A percentile compares a stretch with the other conserved stretches of the same genome.
These are phyloP conservation scores for Rhynchospora pubera DNA, from an alignment of 176 grass and related monocot genomes.

Conservation along the genomic window DNA sequence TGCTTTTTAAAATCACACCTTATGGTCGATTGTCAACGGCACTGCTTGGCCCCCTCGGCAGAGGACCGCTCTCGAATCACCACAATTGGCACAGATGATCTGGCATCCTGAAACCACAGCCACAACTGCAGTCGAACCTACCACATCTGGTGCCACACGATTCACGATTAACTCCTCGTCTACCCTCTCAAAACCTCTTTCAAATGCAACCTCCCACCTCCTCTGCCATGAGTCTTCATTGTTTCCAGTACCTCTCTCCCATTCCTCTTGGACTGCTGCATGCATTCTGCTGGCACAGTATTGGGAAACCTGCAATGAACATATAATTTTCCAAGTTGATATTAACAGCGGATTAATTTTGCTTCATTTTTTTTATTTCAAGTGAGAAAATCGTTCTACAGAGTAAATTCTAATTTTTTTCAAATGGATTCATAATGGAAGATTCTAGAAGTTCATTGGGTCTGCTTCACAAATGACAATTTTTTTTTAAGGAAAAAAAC, in stretches of 20 bases:
- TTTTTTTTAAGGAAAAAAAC: background rate
- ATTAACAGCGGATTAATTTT: too few species aligned
- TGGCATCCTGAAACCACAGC: constrained; percentile 39
- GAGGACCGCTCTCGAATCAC: constrained; percentile 42
- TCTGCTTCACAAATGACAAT: too few species aligned
- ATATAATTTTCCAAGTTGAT: background rate
- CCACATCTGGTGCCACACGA: constrained; percentile 36
- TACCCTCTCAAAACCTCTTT: constrained; percentile 25
- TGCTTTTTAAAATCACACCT: constrained; percentile 21
- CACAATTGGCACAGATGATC: constrained; percentile 44
- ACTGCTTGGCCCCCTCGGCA: constrained; percentile 32
- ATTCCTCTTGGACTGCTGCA: constrained; percentile 33
- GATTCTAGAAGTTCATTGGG: background rate
- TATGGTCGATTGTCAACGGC: constrained; percentile 35
- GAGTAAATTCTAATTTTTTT: too few species aligned
- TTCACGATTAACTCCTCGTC: constrained; percentile 37
- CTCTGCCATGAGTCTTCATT: constrained; percentile 27
- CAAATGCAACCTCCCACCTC: constrained; percentile 31
- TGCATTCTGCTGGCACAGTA: constrained; percentile 40
- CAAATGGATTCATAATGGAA: background rate
- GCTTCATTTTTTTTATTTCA: too few species aligned
- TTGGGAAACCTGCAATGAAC: constrained; percentile 25
- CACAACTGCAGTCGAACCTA: constrained; percentile 35
- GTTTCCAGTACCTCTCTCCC: constrained; percentile 17
- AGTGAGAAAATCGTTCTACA: background rate